phyloP scores from a whole-genome alignment of 805 yeast species.

The Kluyveromyces siamensis region DNA sequence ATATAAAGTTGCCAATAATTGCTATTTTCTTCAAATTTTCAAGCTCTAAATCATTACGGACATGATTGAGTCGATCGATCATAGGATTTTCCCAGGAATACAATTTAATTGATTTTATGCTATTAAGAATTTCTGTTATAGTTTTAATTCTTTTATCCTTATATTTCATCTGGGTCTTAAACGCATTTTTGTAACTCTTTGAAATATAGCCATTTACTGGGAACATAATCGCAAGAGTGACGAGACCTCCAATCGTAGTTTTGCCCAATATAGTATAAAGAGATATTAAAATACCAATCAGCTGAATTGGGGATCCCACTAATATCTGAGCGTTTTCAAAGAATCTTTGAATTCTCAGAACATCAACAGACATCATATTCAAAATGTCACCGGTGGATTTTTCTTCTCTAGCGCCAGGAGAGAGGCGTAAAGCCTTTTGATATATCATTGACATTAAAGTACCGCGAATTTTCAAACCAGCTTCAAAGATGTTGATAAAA shows the following conservation, averaged over 20 bases:
- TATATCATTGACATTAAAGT: slow-evolving; percentile 61
- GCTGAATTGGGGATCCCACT: slow-evolving; percentile 50
- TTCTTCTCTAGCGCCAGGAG: slow-evolving; percentile 52
- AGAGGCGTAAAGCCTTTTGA: slow-evolving; percentile 59
- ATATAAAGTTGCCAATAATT: slow-evolving; percentile 35
- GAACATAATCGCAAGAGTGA: slow-evolving; percentile 43
- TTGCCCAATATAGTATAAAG: slow-evolving; percentile 48
- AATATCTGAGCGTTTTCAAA: slow-evolving; percentile 44
- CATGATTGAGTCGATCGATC: slow-evolving; percentile 39
- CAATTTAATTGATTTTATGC: slow-evolving; percentile 56
- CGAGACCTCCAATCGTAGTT: slow-evolving; percentile 50
- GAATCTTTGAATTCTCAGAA: slow-evolving; percentile 51
- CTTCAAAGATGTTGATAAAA: slow-evolving; percentile 45
- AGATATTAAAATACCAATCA: slow-evolving; percentile 44
- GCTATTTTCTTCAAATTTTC: slow-evolving; percentile 42
- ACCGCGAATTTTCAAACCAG: slow-evolving; percentile 58
- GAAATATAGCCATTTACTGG: slow-evolving; percentile 48
- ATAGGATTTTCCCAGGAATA: slow-evolving; percentile 67
- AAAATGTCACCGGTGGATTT: slow-evolving; percentile 72
- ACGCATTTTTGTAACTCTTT: slow-evolving; percentile 35
- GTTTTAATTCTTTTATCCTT: slow-evolving; percentile 53
- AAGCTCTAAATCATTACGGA: slow-evolving; percentile 53
- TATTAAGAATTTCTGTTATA: slow-evolving; percentile 49
- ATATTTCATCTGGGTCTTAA: slow-evolving; percentile 49
- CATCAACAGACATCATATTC: slow-evolving; percentile 72